Base-by-base conservation (phyloP, 768 basidiomycete species). In the Termitomyces heimii region DNA sequence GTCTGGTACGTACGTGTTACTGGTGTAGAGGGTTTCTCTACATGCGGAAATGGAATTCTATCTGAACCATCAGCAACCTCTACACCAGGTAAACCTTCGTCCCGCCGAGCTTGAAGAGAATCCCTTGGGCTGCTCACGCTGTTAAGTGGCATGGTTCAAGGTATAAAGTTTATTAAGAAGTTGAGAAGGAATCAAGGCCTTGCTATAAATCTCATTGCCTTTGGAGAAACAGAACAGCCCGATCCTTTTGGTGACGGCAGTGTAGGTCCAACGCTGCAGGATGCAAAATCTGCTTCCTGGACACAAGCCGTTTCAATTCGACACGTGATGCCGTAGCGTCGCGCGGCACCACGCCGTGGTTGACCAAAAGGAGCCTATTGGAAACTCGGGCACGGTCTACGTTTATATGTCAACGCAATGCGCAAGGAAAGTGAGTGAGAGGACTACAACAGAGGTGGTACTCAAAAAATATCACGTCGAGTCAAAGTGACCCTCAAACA, bases 1-100 rank as follows among this genome's bases (percentile, higher is more conserved):
- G 16, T 24, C 8, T 35, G 20, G 0, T 14, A 51, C 56, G 14
- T 43, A 61, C 60, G 42, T 42, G 56, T 44, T 45, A 31, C 43
- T 28, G 45, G 51, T 12, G 37, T 35, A 7, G 52, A 57, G 5
- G 40, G 40, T 2, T 44, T 50, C 12, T 58, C 50, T 37, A 32
- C 32, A 9, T 24, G 5, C 6, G 60, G 57, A 29, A 61, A 61
- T 14, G 57, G 59, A 32, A 58, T 50, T 32, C 35, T 58, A 18
- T 39, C 10, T 26, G 49, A 24, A 13, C 18, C 37, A 14, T 28
- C 12, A 39, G 50, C 26, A 28, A 20, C 35, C 6, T 35, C 48
- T 28, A 20, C 29, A 14, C 12, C 55, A 48, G 54, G 39, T 37
- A 51, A 24, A 13, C 42, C 48, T 37, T 48, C 54, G 5, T 37